Evolutionary conservation across 1,284 basidiomycete species (phyloP), one percentile per base, ranked within the genome.

Genomic region (Sphagnurus paluster): DNA sequence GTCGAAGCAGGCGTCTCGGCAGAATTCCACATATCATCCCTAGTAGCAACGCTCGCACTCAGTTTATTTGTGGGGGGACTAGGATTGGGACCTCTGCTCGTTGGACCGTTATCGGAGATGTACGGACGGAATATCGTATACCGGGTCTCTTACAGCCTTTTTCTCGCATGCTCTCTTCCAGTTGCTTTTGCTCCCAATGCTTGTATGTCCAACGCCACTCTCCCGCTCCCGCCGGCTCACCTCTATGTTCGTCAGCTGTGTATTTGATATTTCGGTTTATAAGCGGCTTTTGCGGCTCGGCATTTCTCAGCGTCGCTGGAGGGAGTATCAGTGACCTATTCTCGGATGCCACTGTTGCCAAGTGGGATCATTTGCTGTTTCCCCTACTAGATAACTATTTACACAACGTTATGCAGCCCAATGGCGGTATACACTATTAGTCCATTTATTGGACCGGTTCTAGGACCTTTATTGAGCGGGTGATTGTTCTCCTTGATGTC

Each of bases 271-370:
- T 89, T 55, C 80, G 87, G 3, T 88, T 87, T 60, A 54, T 88
- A 16, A 79, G 78, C 23, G 90, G 90, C 0, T 77, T 87, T 42
- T 80, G 74, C 48, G 79, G 89, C 0, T 71, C 85, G 0, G 83
- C 88, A 0, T 93, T 93, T 63, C 67, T 93, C 17, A 84, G 80
- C 46, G 90, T 93, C 1, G 83, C 86, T 0, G 91, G 91, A 0
- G 90, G 90, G 2, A 84, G 81, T 39, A 79, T 93, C 14, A 82
- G 82, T 16, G 91, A 93, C 61, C 61, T 91, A 46, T 93, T 90
- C 57, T 62, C 68, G 0, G 80, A 87, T 52, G 58, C 65, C 0
- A 70, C 76, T 13, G 82, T 92, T 7, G 84, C 79, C 39, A 83
- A 73, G 80, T 89, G 57, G 53, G 83, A 71, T 4, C 20, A 6